Conservation (phyloP, 805 yeast genomes). For the Sugiyamaella marilandica region DNA sequence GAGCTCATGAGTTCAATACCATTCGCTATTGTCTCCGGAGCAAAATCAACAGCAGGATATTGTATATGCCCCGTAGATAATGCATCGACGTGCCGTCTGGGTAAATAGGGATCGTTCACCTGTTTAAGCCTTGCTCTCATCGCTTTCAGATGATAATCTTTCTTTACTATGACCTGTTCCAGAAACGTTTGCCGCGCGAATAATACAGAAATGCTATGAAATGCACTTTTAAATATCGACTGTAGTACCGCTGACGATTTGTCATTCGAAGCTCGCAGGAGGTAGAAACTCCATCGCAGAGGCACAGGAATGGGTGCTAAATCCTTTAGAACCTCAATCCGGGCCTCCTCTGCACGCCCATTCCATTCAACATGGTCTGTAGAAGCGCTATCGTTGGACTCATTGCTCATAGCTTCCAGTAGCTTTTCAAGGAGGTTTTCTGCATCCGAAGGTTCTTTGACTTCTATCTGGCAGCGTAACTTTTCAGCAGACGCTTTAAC, state of each 20-base stretch:
- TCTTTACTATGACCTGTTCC: conserved; percentile 6
- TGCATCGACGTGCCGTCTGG: conserved; percentile 3
- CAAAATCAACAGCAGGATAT: conserved; percentile 2
- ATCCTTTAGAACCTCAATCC: conserved; percentile 1
- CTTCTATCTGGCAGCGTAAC: background rate
- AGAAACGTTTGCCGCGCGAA: conserved; percentile 2
- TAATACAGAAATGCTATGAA: conserved; percentile 6
- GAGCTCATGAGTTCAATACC: background rate
- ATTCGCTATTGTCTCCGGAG: background rate
- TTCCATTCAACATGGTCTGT: background rate
- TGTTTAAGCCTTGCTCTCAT: conserved; percentile 10
- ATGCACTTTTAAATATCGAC: background rate
- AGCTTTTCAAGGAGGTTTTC: background rate
- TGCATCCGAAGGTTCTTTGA: background rate
- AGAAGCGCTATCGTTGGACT: background rate
- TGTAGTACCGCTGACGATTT: background rate
- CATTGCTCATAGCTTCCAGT: background rate
- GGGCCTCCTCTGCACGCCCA: background rate
- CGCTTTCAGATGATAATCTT: conserved; percentile 17
- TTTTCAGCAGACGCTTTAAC: background rate
- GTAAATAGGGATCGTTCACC: conserved; percentile 11
- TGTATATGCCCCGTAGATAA: background rate
- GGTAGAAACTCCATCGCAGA: conserved; percentile 8
- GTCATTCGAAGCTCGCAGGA: background rate
- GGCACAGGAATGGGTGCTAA: conserved; percentile 13